These are phyloP conservation scores for Phialocephala subalpina DNA, from an alignment of 2,329 filamentous ascomycete genomes.

Conservation along the genomic window DNA sequence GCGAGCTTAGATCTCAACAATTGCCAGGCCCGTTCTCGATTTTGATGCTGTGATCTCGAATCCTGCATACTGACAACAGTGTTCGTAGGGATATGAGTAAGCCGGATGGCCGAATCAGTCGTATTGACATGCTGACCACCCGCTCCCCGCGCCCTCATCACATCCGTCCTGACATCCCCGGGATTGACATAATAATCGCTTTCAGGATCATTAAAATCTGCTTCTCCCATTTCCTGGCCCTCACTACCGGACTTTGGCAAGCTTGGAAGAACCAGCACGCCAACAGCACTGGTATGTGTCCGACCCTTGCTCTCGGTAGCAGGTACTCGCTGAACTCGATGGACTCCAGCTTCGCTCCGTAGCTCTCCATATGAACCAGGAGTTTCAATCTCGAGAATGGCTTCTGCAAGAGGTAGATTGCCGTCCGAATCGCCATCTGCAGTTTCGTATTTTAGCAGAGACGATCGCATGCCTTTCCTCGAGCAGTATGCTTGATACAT, in stretches of 20 bases:
- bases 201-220: slow-evolving; percentile 80
- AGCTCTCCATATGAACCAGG: slow-evolving; percentile 82
- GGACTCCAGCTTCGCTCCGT: slow-evolving; percentile 90
- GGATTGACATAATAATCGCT: slow-evolving; percentile 93
- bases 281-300: slow-evolving; percentile 92
- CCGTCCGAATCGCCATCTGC: slow-evolving; percentile 69
- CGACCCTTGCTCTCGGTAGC: slow-evolving; percentile 90
- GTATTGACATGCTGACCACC: slow-evolving; percentile 99
- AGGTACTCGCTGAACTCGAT: slow-evolving; percentile 92
- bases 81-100: slow-evolving; percentile 89
- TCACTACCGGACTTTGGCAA: slow-evolving; percentile 66
- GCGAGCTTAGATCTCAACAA: slow-evolving; percentile 84
- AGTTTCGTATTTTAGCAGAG: slow-evolving; percentile 81
- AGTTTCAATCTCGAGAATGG: slow-evolving; percentile 82
- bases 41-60: slow-evolving; percentile 86
- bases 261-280: slow-evolving; percentile 89
- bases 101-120: slow-evolving; percentile 92
- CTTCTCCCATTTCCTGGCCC: slow-evolving; percentile 57
- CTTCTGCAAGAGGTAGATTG: slow-evolving; percentile 81
- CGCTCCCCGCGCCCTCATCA: slow-evolving; percentile 90
- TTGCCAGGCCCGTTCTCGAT: slow-evolving; percentile 87
- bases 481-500: slow-evolving; percentile 90
- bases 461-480: slow-evolving; percentile 69
- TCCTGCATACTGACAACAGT: slow-evolving; percentile 94
- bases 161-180: slow-evolving; percentile 82